Evolutionary conservation across 1,139 yeast species (phyloP).

Genomic region (Kodamaea alishanica): DNA sequence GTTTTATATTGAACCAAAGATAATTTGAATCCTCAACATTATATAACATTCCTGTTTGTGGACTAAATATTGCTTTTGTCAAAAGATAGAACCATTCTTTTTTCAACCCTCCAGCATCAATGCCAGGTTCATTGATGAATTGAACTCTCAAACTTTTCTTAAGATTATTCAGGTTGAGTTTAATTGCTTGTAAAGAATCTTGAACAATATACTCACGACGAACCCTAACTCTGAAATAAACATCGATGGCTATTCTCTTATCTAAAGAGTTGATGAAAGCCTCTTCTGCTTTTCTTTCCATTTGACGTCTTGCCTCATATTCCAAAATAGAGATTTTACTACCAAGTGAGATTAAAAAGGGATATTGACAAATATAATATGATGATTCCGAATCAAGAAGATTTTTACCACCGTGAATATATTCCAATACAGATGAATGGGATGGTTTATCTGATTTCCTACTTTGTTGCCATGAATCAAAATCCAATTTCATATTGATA

Average conservation of each 20-base stretch:
- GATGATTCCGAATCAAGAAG: conserved; percentile 9
- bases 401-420: conserved; percentile 39
- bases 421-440: conserved; percentile 41
- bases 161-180: conserved; percentile 51
- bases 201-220: conserved; percentile 64
- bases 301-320: conserved; percentile 74
- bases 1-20: conserved; percentile 67
- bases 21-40: conserved; percentile 66
- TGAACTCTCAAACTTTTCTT: conserved; percentile 75
- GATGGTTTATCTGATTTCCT: conserved; percentile 23
- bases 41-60: conserved; percentile 58
- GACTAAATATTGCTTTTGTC: conserved; percentile 65
- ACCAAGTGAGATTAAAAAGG: conserved; percentile 78
- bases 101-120: conserved; percentile 91
- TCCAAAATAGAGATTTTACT: conserved; percentile 77
- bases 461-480: conserved; percentile 70
- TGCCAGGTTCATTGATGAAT: conserved; percentile 83
- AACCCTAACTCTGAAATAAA: conserved; percentile 64
- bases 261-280: conserved; percentile 78
- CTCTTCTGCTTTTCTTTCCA: conserved; percentile 87
- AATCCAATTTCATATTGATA: conserved; percentile 72
- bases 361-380: conserved; percentile 74
- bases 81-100: conserved; percentile 89
- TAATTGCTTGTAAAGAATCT: conserved; percentile 72
- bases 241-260: conserved; percentile 56